Evolutionary conservation across 2,329 filamentous ascomycete species (phyloP).

Genomic region (Arthrinium phaeospermum): DNA sequence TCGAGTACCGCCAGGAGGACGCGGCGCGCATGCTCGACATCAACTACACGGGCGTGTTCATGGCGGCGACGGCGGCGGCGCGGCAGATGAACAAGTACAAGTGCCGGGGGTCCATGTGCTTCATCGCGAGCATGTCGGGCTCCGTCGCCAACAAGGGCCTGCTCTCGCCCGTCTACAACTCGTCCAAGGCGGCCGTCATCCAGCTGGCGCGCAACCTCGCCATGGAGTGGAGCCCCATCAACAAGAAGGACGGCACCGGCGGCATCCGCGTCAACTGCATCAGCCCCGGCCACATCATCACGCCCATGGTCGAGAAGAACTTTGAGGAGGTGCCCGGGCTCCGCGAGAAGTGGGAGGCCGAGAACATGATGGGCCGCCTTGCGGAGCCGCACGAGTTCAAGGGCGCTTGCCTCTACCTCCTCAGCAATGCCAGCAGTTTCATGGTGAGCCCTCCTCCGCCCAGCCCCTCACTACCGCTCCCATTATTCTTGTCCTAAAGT

Average conservation of each 20-base stretch:
- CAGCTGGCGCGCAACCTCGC: slow-evolving; percentile 68
- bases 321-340: slow-evolving; percentile 71
- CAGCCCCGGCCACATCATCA: slow-evolving; percentile 69
- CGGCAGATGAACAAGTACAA: slow-evolving; percentile 63
- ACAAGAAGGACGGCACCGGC: slow-evolving; percentile 45
- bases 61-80: slow-evolving; percentile 75
- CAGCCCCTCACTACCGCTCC: background rate
- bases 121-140: slow-evolving; percentile 63
- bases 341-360: slow-evolving; percentile 65
- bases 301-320: slow-evolving; percentile 74
- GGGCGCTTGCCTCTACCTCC: slow-evolving; percentile 64
- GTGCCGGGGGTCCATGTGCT: slow-evolving; percentile 58
- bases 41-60: slow-evolving; percentile 72
- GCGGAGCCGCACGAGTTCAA: slow-evolving; percentile 64
- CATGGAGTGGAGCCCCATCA: slow-evolving; percentile 62
- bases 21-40: slow-evolving; percentile 70
- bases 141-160: slow-evolving; percentile 62
- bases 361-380: slow-evolving; percentile 74
- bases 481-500: background rate
- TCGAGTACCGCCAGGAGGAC: slow-evolving; percentile 66
- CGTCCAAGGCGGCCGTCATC: slow-evolving; percentile 68
- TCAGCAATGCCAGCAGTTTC: slow-evolving; percentile 67
- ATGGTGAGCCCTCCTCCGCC: slow-evolving; percentile 44
- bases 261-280: slow-evolving; percentile 73
- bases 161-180: slow-evolving; percentile 70